A percentile compares a stretch with the other conserved stretches of the same genome.
Conservation (phyloP, 768 basidiomycete species). For the Tulasnella sp. region DNA sequence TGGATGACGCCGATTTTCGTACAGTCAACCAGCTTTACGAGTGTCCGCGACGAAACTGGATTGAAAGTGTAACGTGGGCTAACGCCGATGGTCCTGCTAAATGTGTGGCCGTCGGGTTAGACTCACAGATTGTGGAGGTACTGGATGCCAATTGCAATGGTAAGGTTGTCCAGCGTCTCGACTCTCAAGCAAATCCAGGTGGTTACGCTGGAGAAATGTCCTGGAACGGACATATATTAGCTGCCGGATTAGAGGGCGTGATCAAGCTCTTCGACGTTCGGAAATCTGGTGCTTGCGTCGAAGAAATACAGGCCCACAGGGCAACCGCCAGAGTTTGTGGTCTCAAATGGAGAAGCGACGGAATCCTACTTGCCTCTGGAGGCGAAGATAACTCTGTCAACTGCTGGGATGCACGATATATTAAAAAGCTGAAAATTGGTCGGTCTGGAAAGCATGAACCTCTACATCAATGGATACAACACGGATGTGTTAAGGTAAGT, state of each 20-base stretch:
- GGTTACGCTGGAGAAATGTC: background rate
- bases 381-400: background rate
- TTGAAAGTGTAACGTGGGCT: background rate
- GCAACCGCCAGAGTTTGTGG: background rate
- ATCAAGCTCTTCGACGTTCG: constrained; percentile 3
- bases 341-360: background rate
- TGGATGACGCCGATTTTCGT: no score
- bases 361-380: background rate
- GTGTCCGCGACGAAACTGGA: background rate
- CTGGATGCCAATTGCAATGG: background rate
- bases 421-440: background rate
- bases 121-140: background rate
- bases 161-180: background rate
- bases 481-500: background rate
- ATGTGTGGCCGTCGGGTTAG: background rate
- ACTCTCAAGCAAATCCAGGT: background rate
- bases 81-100: background rate
- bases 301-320: background rate
- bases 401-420: background rate
- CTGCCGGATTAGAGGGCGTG: background rate
- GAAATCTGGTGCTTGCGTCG: background rate
- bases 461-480: background rate
- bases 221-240: background rate
- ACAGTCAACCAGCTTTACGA: no score
- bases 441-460: background rate